phyloP scores from a whole-genome alignment of 345 rosid genomes.

The Lumnitzera racemosa region DNA sequence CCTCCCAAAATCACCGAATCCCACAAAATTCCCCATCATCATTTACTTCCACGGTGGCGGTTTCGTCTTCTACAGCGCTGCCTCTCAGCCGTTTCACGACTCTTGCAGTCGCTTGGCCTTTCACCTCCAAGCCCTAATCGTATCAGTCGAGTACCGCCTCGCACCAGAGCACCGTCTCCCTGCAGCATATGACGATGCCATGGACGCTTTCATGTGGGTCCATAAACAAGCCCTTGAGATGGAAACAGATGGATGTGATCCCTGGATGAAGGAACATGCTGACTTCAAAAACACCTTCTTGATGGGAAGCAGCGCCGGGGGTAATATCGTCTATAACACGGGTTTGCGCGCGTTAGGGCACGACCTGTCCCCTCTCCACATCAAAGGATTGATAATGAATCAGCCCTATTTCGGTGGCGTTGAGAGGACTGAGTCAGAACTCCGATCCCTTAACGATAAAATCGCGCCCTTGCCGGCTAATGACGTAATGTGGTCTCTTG shows the following conservation, averaged over 20 bases:
- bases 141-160: constrained; percentile 78
- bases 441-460: constrained; percentile 29
- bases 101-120: constrained; percentile 38
- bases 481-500: constrained; percentile 53
- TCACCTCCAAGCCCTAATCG: constrained; percentile 37
- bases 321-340: constrained; percentile 59
- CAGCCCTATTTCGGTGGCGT: constrained; percentile 68
- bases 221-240: constrained; percentile 48
- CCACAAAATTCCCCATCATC: constrained; percentile 46
- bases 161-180: constrained; percentile 96
- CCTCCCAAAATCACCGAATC: constrained; percentile 27
- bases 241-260: constrained; percentile 25
- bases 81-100: constrained; percentile 37
- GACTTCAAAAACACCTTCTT: constrained; percentile 55
- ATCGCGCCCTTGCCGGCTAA: constrained; percentile 41
- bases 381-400: constrained; percentile 59
- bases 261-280: constrained; percentile 52
- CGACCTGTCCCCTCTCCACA: constrained; percentile 41
- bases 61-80: constrained; percentile 36
- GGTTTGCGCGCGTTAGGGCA: constrained; percentile 35
- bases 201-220: constrained; percentile 63
- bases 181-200: constrained; percentile 75
- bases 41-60: constrained; percentile 68
- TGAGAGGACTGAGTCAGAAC: constrained; percentile 50
- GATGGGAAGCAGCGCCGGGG: constrained; percentile 71